Conservation (phyloP, 148 eudicot species). For the Persicaria tinctoria region DNA sequence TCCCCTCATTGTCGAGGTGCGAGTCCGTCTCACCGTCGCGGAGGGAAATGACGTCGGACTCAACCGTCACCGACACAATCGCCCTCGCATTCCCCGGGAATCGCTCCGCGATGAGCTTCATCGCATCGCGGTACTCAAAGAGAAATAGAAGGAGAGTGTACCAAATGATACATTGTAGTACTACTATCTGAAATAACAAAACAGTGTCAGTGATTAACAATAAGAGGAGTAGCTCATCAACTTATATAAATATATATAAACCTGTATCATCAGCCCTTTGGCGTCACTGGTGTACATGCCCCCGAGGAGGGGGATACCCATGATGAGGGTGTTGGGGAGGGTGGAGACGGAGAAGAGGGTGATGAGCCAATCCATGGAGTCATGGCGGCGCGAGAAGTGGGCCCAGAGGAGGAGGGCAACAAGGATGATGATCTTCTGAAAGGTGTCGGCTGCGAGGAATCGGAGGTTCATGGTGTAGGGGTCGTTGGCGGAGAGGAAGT, state of each 20-base stretch:
- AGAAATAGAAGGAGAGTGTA: slow-evolving; percentile 38
- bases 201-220: too few species aligned
- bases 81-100: not conserved
- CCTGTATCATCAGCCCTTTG: not conserved
- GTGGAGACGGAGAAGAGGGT: slow-evolving; percentile 44
- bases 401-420: slow-evolving; percentile 26
- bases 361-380: slow-evolving; percentile 32
- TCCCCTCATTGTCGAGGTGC: not conserved
- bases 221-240: too few species aligned
- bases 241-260: too few species aligned
- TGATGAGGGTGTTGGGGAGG: slow-evolving; percentile 40
- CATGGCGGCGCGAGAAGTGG: not conserved
- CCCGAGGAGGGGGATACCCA: slow-evolving; percentile 43
- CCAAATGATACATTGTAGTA: slow-evolving; percentile 46
- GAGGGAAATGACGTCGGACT: not conserved
- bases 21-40: not conserved
- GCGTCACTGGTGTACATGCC: slow-evolving; percentile 47
- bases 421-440: slow-evolving; percentile 30
- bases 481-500: slow-evolving; percentile 35
- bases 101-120: slow-evolving; percentile 16
- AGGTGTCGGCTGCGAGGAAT: slow-evolving; percentile 33
- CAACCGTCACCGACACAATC: not conserved
- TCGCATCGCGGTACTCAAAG: slow-evolving; percentile 30
- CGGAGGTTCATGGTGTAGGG: slow-evolving; percentile 42
- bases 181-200: slow-evolving; percentile 28